These are phyloP conservation scores for Adansonia gregorii DNA, from an alignment of 441 rosid species.

Conservation along the genomic window DNA sequence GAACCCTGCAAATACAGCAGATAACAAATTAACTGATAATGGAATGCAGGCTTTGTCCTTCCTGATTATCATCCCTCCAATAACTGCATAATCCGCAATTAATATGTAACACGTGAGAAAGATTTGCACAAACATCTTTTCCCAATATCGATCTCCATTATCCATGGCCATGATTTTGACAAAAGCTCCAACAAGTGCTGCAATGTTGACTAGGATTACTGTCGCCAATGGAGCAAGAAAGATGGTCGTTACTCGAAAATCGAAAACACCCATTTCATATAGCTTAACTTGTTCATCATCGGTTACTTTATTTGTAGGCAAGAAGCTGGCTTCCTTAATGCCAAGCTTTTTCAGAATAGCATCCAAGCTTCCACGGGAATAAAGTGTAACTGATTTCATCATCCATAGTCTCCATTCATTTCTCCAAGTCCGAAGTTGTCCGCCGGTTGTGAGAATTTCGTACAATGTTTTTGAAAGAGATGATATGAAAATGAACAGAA, in stretches of 20 bases:
- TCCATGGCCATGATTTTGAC: constrained; percentile 6
- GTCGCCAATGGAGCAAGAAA: constrained; percentile 43
- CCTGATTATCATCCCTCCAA: constrained; percentile 47
- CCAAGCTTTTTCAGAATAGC: constrained; percentile 36
- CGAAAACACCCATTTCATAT: constrained; percentile 41
- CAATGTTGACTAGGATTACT: constrained; percentile 35
- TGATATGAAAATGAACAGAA: constrained; percentile 35
- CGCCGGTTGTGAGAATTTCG: constrained; percentile 35
- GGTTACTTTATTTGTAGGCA: constrained; percentile 40
- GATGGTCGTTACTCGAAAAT: constrained; percentile 39
- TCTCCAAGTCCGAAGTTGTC: constrained; percentile 26
- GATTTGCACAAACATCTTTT: constrained; percentile 33
- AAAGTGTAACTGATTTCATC: constrained; percentile 38
- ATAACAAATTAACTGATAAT: constrained; percentile 26
- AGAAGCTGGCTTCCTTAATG: constrained; percentile 40
- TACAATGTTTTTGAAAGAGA: constrained; percentile 26
- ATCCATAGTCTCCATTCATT: constrained; percentile 51
- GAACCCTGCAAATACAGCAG: not conserved
- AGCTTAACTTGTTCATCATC: constrained; percentile 33
- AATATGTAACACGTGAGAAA: constrained; percentile 40
- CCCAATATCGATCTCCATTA: constrained; percentile 18
- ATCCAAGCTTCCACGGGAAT: constrained; percentile 37
- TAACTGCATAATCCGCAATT: constrained; percentile 31
- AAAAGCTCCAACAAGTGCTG: constrained; percentile 31
- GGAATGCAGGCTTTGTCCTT: constrained; percentile 46